These are phyloP conservation scores for Biscutella laevigata DNA, from an alignment of 441 rosid species.

Conservation along the genomic window DNA sequence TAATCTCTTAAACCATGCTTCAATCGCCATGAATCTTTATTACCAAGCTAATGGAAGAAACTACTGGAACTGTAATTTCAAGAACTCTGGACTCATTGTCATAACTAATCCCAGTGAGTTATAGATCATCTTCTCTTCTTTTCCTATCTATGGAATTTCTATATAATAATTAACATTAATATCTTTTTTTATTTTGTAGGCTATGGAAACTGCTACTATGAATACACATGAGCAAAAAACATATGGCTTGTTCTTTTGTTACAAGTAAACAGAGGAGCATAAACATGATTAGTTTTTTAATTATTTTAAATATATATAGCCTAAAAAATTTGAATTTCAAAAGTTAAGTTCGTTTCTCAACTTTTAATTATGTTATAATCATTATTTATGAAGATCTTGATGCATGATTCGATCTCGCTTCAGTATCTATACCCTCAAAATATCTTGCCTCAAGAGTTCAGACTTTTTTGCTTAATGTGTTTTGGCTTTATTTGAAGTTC, in stretches of 20 bases:
- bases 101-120: slow-evolving; percentile 57
- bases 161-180: neutral
- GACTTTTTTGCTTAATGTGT: no score
- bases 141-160: neutral
- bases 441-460: no score
- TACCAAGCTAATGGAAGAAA: slow-evolving; percentile 61
- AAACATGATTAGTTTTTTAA: no score
- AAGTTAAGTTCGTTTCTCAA: no score
- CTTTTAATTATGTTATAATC: no score
- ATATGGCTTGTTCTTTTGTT: neutral
- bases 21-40: slow-evolving; percentile 72
- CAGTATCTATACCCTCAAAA: no score
- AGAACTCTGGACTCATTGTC: slow-evolving; percentile 53
- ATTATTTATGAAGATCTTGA: no score
- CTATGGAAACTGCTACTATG: slow-evolving; percentile 37
- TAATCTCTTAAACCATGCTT: slow-evolving; percentile 56
- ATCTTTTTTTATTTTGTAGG: slow-evolving; percentile 25
- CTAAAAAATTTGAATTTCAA: no score
- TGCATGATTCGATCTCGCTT: no score
- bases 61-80: slow-evolving; percentile 67
- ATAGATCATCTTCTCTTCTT: neutral
- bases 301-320: no score
- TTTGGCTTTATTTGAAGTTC: no score
- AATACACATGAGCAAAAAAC: slow-evolving; percentile 6
- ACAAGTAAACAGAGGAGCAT: slow-evolving; percentile 2